Evolutionary conservation across 805 yeast species (phyloP).

Genomic region (Kodamaea leandrae): DNA sequence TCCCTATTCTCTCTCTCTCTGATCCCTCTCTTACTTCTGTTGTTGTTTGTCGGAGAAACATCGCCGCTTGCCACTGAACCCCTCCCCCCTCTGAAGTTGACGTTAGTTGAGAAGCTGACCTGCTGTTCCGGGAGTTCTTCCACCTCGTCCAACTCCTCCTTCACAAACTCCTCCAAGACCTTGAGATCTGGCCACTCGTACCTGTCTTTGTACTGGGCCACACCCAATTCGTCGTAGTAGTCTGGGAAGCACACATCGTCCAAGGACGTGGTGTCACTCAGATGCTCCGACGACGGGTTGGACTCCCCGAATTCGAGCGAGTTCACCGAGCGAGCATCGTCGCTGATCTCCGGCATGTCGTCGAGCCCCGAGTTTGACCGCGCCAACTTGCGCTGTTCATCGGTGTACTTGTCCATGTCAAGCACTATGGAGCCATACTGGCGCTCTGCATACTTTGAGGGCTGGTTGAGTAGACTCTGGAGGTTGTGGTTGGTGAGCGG

Average conservation of each 20-base stretch:
- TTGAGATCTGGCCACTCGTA: slow-evolving; percentile 81
- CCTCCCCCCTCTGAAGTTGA: slow-evolving; percentile 25
- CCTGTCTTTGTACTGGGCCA: slow-evolving; percentile 22
- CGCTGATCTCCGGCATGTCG: slow-evolving; percentile 17
- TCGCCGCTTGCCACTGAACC: neutral
- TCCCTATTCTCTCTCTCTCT: neutral
- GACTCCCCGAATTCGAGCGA: slow-evolving; percentile 48
- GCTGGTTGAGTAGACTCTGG: slow-evolving; percentile 22
- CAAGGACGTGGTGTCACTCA: slow-evolving; percentile 67
- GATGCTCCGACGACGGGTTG: slow-evolving; percentile 63
- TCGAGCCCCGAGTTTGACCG: neutral
- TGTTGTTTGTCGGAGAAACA: too few relatives aligned
- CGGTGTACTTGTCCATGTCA: slow-evolving; percentile 40
- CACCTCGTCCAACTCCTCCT: slow-evolving; percentile 53
- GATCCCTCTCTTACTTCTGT: neutral
- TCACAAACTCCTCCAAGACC: slow-evolving; percentile 72
- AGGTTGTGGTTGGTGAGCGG: slow-evolving; percentile 42
- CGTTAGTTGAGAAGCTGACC: slow-evolving; percentile 21
- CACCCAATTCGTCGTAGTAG: slow-evolving; percentile 43
- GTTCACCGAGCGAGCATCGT: slow-evolving; percentile 17
- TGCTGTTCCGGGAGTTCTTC: slow-evolving; percentile 22
- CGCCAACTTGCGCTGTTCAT: slow-evolving; percentile 28
- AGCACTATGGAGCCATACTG: slow-evolving; percentile 28
- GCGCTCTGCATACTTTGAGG: slow-evolving; percentile 13
- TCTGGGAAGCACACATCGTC: slow-evolving; percentile 93